Base-by-base conservation (phyloP, 106 monocot species). In the Acanthochlamys bracteata region DNA sequence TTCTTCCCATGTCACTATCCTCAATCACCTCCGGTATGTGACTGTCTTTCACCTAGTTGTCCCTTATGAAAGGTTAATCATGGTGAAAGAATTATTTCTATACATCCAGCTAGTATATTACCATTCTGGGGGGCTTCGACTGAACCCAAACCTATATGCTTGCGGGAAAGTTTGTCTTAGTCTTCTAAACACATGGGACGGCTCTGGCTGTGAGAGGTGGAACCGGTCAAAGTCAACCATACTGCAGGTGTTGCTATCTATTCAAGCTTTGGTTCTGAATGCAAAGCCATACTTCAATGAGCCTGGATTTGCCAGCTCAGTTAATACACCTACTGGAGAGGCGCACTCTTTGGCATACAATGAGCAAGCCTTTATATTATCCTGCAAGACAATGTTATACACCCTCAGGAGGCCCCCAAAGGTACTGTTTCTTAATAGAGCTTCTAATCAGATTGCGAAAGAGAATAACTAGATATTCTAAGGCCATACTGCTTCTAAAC, bases 1-100 rank as follows among this genome's bases (percentile, higher is more conserved):
- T 63, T 69, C 23, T 84, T 92, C 61, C 75, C 81, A 9, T 55
- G 73, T 27, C 66, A 66, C 21, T 92, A 92, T 79, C 92, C 92
- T 0, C 17, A 68, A 11, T 25, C 53, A 58, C 92, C 92, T 56
- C 92, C 92, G 46, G 92, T 92, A 79, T 55, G 72, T n/a, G n/a
- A 68, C 24, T 63, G n/a, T 69, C 33, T 64, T 15, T 58, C 3
- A 49, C 22, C 47, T 22, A 0, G 8, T 55, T 10, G n/a, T n/a
- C n/a, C n/a, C 4, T 6, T 55, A 9, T 19, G 8, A 55, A 21
- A 10, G 20, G 20, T 55, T n/a, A n/a, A n/a, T n/a, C n/a, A 9
- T 59, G 10, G 11, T 75, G 72, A n/a, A n/a, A n/a, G n/a, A n/a
- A n/a, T n/a, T n/a, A n/a, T n/a, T n/a, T n/a, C n/a, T n/a, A n/a